Conservation (phyloP, 148 eudicot genomes). For the Tetragonia tetragonoides region DNA sequence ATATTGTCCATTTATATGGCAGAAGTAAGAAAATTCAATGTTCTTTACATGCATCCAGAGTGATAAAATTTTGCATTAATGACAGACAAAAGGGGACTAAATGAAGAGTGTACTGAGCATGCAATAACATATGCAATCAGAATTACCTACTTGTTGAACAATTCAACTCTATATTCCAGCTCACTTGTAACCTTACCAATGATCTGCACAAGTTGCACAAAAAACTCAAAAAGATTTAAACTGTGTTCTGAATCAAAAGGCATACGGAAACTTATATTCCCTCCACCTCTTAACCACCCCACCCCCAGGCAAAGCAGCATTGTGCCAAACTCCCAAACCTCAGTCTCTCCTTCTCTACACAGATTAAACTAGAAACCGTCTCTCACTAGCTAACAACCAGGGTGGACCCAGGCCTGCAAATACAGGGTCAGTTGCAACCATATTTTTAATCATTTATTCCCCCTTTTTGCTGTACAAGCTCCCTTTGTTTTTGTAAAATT, state of each 20-base stretch:
- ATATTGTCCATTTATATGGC: background rate
- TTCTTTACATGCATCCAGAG: background rate
- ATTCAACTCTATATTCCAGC: constrained; percentile 75
- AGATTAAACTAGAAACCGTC: background rate
- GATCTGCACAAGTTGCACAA: constrained; percentile 41
- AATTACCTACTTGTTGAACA: constrained; percentile 69
- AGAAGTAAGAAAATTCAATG: background rate
- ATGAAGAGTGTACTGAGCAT: background rate
- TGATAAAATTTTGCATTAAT: background rate
- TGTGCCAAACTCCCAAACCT: background rate
- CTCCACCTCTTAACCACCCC: background rate
- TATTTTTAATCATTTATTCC: no score
- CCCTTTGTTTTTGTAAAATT: no score
- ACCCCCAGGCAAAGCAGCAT: background rate
- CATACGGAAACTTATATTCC: background rate
- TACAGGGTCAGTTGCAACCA: no score
- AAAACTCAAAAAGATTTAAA: background rate
- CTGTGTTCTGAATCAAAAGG: background rate
- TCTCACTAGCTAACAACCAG: background rate
- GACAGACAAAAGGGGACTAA: background rate
- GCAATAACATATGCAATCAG: background rate
- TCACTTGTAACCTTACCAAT: constrained; percentile 66
- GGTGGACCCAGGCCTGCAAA: no score
- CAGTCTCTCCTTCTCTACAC: background rate
- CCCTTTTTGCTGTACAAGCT: no score